Evolutionary conservation across 768 basidiomycete genomes (phyloP).

Genomic region (Coprinellus aureogranulatus): DNA sequence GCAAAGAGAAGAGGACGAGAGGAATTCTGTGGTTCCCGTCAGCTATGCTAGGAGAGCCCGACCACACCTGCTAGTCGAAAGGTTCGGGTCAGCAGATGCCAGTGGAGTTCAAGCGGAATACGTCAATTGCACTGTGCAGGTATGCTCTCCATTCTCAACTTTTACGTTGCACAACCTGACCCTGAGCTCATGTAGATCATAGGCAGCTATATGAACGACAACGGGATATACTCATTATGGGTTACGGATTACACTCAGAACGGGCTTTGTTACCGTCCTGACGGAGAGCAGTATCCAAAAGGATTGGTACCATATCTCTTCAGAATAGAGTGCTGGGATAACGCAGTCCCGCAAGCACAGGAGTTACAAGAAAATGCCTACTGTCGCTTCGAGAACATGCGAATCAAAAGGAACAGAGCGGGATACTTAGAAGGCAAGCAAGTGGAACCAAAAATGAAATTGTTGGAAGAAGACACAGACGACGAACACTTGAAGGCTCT

Average conservation of each 20-base stretch:
- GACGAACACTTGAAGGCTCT: not conserved
- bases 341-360: conserved; percentile 29
- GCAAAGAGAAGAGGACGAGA: not conserved
- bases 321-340: conserved; percentile 61
- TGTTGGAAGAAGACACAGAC: not conserved
- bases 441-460: conserved; percentile 39
- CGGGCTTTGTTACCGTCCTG: conserved; percentile 25
- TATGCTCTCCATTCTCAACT: conserved; percentile 15
- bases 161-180: too few relatives aligned
- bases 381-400: conserved; percentile 53
- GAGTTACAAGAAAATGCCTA: conserved; percentile 40
- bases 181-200: conserved; percentile 56
- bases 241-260: conserved; percentile 68
- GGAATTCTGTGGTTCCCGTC: not conserved
- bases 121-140: conserved; percentile 66
- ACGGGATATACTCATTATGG: conserved; percentile 45
- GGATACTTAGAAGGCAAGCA: conserved; percentile 56
- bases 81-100: too few relatives aligned
- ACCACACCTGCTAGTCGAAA: not conserved
- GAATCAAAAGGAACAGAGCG: conserved; percentile 35
- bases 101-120: conserved; percentile 50
- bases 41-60: not conserved
- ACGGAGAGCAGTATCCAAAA: conserved; percentile 46
- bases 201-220: conserved; percentile 37
- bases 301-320: conserved; percentile 44